Base-by-base conservation (phyloP, 2,329 filamentous ascomycete genomes). In the Penicillium concentricum region DNA sequence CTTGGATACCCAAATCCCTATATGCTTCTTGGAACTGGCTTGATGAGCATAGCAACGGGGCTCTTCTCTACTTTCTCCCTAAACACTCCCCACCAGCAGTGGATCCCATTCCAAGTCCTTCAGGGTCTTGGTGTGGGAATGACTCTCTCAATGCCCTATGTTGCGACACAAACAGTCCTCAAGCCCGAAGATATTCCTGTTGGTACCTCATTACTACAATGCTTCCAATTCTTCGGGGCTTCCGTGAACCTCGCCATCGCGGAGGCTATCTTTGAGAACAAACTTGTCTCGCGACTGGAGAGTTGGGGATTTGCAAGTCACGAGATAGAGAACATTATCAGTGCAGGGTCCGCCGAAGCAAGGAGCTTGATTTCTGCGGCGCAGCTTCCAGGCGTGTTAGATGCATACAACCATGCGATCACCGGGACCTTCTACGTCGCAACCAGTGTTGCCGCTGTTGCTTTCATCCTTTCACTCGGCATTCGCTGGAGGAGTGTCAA, bases 121-220 rank as follows among this genome's bases (percentile, higher is more conserved):
- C 57, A 57, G 10, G 57, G 57, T n/a, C 45, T 59, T 12, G 57
- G 57, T 16, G 54, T 49, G 2, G 57, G 57, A 7, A 54, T 57
- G 57, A 50, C 54, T 13, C 48, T 54, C 10, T 54, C 44, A 28
- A 57, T 57, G 54, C 49, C 57, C 5, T 57, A 52, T 50, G 53
- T 59, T 30, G 49, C 49, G 3, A 52, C 49, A 12, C 41, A 43
- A 7, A 28, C 9, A 28, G 41, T 43, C 16, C 41, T 43, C 5
- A 18, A 18, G 16, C 41, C 41, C 0, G 41, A 28, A 7, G 41
- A 43, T 43, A 28, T 43, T 7, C 41, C 41, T 28, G 16, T 43
- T 9, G 41, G 41, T 28, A 43, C 41, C 22, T 43, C 41, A n/a
- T n/a, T 43, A 28, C 22, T 43, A 2, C 41, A 43, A 28, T 43